Base-by-base conservation (phyloP, 2,329 filamentous ascomycete genomes). In the Hirsutella minnesotensis region DNA sequence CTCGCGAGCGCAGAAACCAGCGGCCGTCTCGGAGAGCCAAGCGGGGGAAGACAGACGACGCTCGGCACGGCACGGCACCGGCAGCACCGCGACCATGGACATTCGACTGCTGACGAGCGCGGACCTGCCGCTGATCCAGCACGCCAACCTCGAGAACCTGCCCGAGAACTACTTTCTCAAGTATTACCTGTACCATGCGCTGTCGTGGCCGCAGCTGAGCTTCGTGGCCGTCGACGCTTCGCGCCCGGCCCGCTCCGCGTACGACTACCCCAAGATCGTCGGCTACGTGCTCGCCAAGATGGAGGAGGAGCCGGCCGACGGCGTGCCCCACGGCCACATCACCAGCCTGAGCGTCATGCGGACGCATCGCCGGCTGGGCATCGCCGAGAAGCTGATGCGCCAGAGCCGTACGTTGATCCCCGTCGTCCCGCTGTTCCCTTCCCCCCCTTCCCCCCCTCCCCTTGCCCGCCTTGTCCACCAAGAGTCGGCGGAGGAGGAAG, bases 111-210 rank as follows among this genome's bases (percentile, higher is more conserved):
- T 98, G 53, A 82, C 79, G 52, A 73, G 86, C 50, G 83, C 79
- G 49, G 86, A 94, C 67, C 85, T 94, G 51, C 86, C 86, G 52
- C 81, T 92, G 60, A 88, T 98, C 61, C 92, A 98, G 69, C 88
- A 94, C 65, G 90, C 90, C 60, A 96, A 98, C 72, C 89, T 98
- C 62, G 94, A 94, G 63, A 98, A 98, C 71, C 77, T 98, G 42
- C 92, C 92, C 51, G 92, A 98, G 67, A 98, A 98, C 74, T 98
- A 98, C 77, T 96, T 96, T 65, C 86, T 95, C 68, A 98, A 98
- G 76, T 98, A 98, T 75, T 98, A 98, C 72, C 81, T 98, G 58
- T 98, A 98, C 77, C 92, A 98, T 67, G 89, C 90, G 15, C 80
- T 96, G 52, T 94, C 88, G 55, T 98, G 92, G 92, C 92, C 92